Base-by-base conservation (phyloP, 2,329 filamentous ascomycete genomes). In the Aspergillus sp. region DNA sequence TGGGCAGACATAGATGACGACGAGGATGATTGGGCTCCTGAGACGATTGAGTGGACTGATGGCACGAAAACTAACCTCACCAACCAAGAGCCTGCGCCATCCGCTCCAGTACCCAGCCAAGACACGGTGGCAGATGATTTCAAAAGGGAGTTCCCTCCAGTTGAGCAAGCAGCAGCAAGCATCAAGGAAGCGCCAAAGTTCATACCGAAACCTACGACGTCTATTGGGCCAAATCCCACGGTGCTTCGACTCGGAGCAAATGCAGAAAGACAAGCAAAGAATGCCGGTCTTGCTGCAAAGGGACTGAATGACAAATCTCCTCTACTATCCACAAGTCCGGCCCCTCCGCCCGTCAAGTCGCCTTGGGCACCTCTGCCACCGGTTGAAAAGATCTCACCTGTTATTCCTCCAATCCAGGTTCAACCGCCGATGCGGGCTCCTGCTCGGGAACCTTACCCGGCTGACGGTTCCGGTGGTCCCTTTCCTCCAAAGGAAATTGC, bases 361-460 rank as follows among this genome's bases (percentile, higher is more conserved):
- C 94, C 94, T 3, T 98, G 94, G 94, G 94, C 94, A 23, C 73
- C 89, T 36, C 78, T 98, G 27, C 94, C 94, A 13, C 91, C 92
- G 0, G 85, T 97, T 6, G 92, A 96, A 10, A 94, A 89, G 72
- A 85, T 89, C 0, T 87, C 92, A 1, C 92, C 84, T 6, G 82
- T 88, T 62, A 90, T 91, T 55, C 69, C 81, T 41, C 78, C 82
- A 49, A 66, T 71, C 27, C 75, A 75, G 60, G 69, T 58, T 54
- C 81, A 80, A 57, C 76, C 75, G 44, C 75, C 73, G 50, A 71
- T 79, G 66, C 83, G 86, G 27, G 82, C 82, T 63, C 77, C 82
- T 59, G 77, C 80, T 21, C 83, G 81, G 69, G 88, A 91, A 64
- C 74, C 80, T 10, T 82, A 84, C 57, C 79, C 81, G 5, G 81